Percentiles rank a stretch among this genome's conserved stretches.
phyloP scores from a whole-genome alignment of 768 basidiomycete genomes.

The Mycena vulgaris region DNA sequence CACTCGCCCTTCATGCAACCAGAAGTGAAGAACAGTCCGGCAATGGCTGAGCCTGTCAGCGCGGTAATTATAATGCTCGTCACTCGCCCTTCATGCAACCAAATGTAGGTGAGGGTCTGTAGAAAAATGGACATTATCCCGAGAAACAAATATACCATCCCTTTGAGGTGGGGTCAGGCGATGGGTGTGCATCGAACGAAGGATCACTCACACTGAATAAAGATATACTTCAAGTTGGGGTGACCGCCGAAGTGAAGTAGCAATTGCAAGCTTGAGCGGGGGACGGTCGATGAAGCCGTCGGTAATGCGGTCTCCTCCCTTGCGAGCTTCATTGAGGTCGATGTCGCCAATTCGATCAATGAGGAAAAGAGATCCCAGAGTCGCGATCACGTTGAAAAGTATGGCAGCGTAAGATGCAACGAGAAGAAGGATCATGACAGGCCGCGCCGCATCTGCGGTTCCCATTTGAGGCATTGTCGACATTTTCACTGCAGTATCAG shows the following conservation, averaged over 20 bases:
- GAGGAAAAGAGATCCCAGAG: conserved; percentile 8
- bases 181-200: background rate
- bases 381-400: conserved; percentile 14
- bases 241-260: conserved; percentile 8
- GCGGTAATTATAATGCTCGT: background rate
- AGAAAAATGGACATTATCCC: conserved; percentile 1
- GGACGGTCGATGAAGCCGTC: background rate
- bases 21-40: background rate
- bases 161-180: background rate
- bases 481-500: background rate
- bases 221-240: background rate
- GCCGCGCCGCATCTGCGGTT: background rate
- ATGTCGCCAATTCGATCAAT: conserved; percentile 19
- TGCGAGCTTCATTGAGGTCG: conserved; percentile 14
- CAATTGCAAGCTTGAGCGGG: background rate
- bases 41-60: background rate
- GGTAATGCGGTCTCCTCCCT: background rate
- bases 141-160: conserved; percentile 9
- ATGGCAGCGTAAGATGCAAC: conserved; percentile 25
- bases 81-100: conserved; percentile 7
- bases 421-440: background rate
- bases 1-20: conserved; percentile 7
- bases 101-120: conserved; percentile 10
- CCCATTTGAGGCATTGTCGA: too few relatives aligned
- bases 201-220: conserved; percentile 17